Conservation (phyloP, 2,329 filamentous ascomycete species). For the Colletotrichum salicis region DNA sequence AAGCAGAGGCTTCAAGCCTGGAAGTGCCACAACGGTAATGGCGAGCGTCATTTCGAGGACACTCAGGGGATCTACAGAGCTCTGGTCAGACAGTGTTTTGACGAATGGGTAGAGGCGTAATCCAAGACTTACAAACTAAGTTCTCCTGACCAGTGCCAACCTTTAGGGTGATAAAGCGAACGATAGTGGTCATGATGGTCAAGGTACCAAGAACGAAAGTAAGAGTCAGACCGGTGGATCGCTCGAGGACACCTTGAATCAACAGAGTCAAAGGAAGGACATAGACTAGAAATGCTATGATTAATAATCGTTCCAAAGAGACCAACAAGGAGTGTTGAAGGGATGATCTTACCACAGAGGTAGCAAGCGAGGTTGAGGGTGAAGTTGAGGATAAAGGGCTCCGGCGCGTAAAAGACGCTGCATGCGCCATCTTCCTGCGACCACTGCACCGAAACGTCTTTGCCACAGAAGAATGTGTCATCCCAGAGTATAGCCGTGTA, state of each 20-base stretch:
- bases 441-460: constrained; percentile 47
- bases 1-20: constrained; percentile 40
- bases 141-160: constrained; percentile 41
- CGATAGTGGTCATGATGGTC: constrained; percentile 40
- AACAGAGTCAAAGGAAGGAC: constrained; percentile 45
- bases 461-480: constrained; percentile 49
- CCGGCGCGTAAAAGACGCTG: constrained; percentile 47
- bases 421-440: constrained; percentile 49
- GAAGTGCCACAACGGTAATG: constrained; percentile 39
- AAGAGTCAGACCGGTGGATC: constrained; percentile 39
- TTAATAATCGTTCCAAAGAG: constrained; percentile 15
- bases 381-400: constrained; percentile 49
- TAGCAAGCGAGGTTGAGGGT: constrained; percentile 47
- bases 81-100: not conserved
- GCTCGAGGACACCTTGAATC: constrained; percentile 39
- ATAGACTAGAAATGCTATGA: constrained; percentile 39
- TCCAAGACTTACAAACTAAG: constrained; percentile 39
- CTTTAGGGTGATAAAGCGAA: constrained; percentile 41
- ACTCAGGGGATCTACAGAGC: constrained; percentile 36
- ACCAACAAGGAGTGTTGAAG: no score
- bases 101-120: no score
- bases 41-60: constrained; percentile 40
- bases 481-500: constrained; percentile 47
- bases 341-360: constrained; percentile 40
- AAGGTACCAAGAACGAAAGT: constrained; percentile 41